A percentile compares a stretch with the other conserved stretches of the same genome.
Conservation (phyloP, 2,329 filamentous ascomycete genomes). For the Penicillium sp. region DNA sequence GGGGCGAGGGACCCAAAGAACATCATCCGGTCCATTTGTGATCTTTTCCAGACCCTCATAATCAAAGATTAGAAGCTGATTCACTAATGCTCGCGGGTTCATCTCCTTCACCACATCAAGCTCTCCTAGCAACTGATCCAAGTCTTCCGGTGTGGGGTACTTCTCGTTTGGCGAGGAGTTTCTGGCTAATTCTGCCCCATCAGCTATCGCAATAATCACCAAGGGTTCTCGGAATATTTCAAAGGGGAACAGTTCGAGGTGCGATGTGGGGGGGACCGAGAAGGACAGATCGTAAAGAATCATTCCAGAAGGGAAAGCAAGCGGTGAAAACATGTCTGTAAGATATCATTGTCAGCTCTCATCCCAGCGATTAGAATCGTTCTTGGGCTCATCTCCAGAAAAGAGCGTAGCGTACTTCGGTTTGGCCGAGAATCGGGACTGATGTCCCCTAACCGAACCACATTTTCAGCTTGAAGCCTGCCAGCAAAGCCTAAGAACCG, state of each 20-base stretch:
- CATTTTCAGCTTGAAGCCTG: slow-evolving; percentile 72
- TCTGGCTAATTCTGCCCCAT: slow-evolving; percentile 66
- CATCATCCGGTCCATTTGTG: slow-evolving; percentile 58
- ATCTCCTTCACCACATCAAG: slow-evolving; percentile 68
- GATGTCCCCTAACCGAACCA: slow-evolving; percentile 81
- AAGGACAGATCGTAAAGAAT: slow-evolving; percentile 87
- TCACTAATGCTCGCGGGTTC: slow-evolving; percentile 72
- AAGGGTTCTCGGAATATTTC: slow-evolving; percentile 85
- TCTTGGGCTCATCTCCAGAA: neutral
- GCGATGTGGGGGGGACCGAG: slow-evolving; percentile 73
- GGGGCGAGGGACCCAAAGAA: slow-evolving; percentile 67
- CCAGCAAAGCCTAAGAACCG: slow-evolving; percentile 76
- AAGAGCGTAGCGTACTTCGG: slow-evolving; percentile 63
- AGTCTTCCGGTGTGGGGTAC: slow-evolving; percentile 38
- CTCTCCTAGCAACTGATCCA: slow-evolving; percentile 54
- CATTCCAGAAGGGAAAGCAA: slow-evolving; percentile 79
- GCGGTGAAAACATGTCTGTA: slow-evolving; percentile 86
- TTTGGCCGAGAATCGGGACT: slow-evolving; percentile 80
- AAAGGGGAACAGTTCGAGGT: slow-evolving; percentile 79
- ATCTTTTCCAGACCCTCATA: slow-evolving; percentile 57
- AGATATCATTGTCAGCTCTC: slow-evolving; percentile 21
- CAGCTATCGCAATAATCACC: slow-evolving; percentile 77
- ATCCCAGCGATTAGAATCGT: neutral
- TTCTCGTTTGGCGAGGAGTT: slow-evolving; percentile 22
- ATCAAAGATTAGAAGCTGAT: slow-evolving; percentile 79